A percentile compares a stretch with the other conserved stretches of the same genome.
phyloP scores from a whole-genome alignment of 352 stramenopile genomes.

The Pythium dissotocum region DNA sequence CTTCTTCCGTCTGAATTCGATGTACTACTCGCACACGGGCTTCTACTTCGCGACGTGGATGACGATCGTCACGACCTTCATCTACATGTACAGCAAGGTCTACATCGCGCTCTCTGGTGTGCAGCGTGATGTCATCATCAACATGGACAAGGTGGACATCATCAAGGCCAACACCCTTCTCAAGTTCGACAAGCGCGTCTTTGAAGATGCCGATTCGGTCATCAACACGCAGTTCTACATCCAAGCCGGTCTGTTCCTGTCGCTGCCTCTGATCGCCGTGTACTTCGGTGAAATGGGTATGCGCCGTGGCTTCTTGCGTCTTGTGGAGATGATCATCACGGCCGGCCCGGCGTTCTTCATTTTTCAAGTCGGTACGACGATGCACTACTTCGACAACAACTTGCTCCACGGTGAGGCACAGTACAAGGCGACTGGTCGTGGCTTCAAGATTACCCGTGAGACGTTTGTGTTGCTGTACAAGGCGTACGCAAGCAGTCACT shows the following conservation, averaged over 20 bases:
- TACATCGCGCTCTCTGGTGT: conserved; percentile 78
- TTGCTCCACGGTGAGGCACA: conserved; percentile 74
- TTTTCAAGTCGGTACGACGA: conserved; percentile 80
- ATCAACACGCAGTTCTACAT: conserved; percentile 89
- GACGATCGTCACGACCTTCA: conserved; percentile 86
- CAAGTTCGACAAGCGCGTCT: conserved; percentile 65
- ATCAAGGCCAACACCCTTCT: conserved; percentile 59
- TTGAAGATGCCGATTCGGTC: conserved; percentile 55
- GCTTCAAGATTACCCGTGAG: conserved; percentile 84
- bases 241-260: conserved; percentile 79
- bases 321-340: conserved; percentile 82
- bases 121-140: conserved; percentile 66
- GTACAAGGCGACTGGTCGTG: conserved; percentile 81
- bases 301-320: conserved; percentile 61
- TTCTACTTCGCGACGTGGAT: conserved; percentile 89
- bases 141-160: conserved; percentile 73
- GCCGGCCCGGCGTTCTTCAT: conserved; percentile 74
- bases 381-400: conserved; percentile 89
- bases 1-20: conserved; percentile 86
- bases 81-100: conserved; percentile 88
- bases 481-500: conserved; percentile 71
- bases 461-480: conserved; percentile 85
- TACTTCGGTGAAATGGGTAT: conserved; percentile 84
- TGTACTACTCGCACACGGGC: conserved; percentile 88
- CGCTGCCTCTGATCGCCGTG: conserved; percentile 68